These are phyloP conservation scores for Russula foetens DNA, from an alignment of 768 basidiomycete genomes.

Conservation along the genomic window DNA sequence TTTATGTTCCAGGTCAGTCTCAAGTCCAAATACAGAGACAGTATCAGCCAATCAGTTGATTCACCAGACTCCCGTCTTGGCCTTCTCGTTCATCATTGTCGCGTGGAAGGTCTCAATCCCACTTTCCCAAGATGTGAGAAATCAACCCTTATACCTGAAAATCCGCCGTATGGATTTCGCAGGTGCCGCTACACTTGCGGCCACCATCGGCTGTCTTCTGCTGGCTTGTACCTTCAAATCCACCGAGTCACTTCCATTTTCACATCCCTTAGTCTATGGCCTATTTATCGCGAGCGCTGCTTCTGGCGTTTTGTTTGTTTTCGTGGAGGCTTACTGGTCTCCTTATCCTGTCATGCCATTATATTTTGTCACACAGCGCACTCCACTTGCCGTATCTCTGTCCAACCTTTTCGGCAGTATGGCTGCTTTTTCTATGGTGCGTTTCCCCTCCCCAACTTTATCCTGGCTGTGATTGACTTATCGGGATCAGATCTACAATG, in stretches of 20 bases:
- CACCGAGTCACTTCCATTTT: constrained; percentile 72
- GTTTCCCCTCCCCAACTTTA: constrained; percentile 25
- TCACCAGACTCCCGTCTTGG: constrained; percentile 63
- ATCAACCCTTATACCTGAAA: constrained; percentile 52
- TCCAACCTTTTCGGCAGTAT: constrained; percentile 73
- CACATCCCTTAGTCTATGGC: constrained; percentile 60
- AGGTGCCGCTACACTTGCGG: constrained; percentile 75
- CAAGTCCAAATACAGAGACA: constrained; percentile 9
- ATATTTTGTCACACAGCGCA: constrained; percentile 64
- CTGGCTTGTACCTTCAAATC: constrained; percentile 72
- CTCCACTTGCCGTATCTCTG: constrained; percentile 73
- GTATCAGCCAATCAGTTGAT: not conserved
- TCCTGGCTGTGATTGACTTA: constrained; percentile 15
- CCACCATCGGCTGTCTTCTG: constrained; percentile 59
- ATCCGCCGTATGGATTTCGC: constrained; percentile 76
- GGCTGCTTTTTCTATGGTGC: constrained; percentile 72
- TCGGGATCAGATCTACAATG: constrained; percentile 63
- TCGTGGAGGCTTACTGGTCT: constrained; percentile 72
- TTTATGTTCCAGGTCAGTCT: constrained; percentile 72
- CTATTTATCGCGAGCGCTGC: constrained; percentile 51
- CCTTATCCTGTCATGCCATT: constrained; percentile 89
- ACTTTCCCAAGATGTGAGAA: constrained; percentile 58
- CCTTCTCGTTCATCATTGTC: constrained; percentile 64
- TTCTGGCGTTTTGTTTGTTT: constrained; percentile 52
- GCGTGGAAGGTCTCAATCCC: constrained; percentile 70